Percentiles rank a stretch among this genome's conserved stretches.
Conservation (phyloP, 2,329 filamentous ascomycete species). For the Botrytis hyacinthi region DNA sequence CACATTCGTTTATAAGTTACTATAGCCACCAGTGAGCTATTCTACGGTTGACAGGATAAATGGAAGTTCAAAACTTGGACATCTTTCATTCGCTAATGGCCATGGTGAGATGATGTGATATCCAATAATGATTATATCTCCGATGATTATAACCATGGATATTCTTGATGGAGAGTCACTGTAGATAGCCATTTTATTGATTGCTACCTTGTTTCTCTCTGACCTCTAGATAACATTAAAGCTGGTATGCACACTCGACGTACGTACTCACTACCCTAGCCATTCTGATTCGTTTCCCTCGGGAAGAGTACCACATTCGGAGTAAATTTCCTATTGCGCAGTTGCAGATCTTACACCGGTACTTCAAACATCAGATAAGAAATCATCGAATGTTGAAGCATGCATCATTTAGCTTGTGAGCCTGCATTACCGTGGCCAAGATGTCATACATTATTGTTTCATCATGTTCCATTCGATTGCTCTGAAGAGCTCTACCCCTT, state of each 20-base stretch:
- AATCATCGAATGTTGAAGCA: constrained; percentile 1
- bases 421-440: not conserved
- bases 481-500: not conserved
- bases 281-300: not conserved
- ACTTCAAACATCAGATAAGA: constrained; percentile 13
- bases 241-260: not conserved
- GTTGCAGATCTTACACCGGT: not conserved
- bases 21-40: not conserved
- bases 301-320: not conserved
- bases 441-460: not conserved
- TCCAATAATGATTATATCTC: not conserved
- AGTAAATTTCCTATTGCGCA: not conserved
- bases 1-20: not conserved
- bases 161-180: not conserved
- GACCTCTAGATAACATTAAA: not conserved
- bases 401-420: constrained; percentile 1
- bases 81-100: not conserved
- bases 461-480: not conserved
- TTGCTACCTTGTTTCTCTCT: not conserved
- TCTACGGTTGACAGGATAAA: not conserved
- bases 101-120: not conserved
- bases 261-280: not conserved
- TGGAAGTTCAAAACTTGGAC: not conserved
- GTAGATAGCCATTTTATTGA: not conserved
- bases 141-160: not conserved